Percentiles rank a stretch among this genome's conserved stretches.
These are phyloP conservation scores for Saxophila tyrrhenica DNA, from an alignment of 495 filamentous ascomycete species.

Conservation along the genomic window DNA sequence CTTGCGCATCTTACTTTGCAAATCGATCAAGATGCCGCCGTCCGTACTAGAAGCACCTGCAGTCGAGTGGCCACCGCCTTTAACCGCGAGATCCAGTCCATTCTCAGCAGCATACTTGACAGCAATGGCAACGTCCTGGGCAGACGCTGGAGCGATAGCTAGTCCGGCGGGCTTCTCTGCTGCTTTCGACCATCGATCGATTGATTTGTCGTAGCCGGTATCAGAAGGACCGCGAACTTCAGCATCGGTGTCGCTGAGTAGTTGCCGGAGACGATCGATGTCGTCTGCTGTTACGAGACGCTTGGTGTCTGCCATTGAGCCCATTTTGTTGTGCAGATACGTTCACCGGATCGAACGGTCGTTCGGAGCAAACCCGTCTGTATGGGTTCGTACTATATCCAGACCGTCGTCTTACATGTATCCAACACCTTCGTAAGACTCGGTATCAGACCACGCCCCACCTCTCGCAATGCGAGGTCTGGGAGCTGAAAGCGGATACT, in stretches of 20 bases:
- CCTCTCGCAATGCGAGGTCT: too few species aligned
- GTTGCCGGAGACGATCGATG: slow-evolving; percentile 2
- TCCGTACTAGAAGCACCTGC: slow-evolving; percentile 38
- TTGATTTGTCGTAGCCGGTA: slow-evolving; percentile 20
- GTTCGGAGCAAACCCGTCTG: too few species aligned
- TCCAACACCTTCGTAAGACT: too few species aligned
- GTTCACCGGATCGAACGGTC: too few species aligned
- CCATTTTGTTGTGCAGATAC: neutral
- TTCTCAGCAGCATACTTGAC: slow-evolving; percentile 36
- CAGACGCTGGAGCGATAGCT: slow-evolving; percentile 32
- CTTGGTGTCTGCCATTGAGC: neutral
- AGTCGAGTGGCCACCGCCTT: slow-evolving; percentile 44
- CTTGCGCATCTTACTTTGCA: slow-evolving; percentile 36
- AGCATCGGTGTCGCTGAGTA: slow-evolving; percentile 6
- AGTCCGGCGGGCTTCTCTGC: slow-evolving; percentile 26
- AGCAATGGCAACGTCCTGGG: slow-evolving; percentile 32
- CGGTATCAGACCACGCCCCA: too few species aligned
- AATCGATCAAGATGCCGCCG: slow-evolving; percentile 46
- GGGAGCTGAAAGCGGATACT: too few species aligned
- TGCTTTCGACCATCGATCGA: slow-evolving; percentile 24
- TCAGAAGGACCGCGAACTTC: slow-evolving; percentile 5
- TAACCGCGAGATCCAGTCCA: slow-evolving; percentile 38
- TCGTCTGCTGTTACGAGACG: neutral
- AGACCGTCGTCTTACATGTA: too few species aligned
- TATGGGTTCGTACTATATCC: too few species aligned